Conservation (phyloP, 371 early-diverging fungal species). For the Fennellomyces sp. region DNA sequence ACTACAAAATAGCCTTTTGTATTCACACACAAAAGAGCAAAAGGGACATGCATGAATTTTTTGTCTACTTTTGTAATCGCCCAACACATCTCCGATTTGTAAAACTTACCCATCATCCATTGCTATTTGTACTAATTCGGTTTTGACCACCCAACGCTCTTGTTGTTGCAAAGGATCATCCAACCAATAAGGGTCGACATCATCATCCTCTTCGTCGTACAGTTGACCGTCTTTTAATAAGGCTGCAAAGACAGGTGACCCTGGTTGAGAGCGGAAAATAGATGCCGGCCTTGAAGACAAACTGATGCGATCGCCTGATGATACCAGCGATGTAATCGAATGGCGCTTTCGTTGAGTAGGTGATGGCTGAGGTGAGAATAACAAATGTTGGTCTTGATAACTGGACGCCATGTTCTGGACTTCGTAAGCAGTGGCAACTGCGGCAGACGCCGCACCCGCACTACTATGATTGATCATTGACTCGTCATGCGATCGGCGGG, state of each 20-base stretch:
- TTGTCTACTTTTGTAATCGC: not conserved
- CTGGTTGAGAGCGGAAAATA: slow-evolving; percentile 32
- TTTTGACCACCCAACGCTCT: slow-evolving; percentile 37
- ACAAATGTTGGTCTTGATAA: slow-evolving; percentile 16
- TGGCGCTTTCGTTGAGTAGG: slow-evolving; percentile 23
- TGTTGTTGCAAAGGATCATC: not conserved
- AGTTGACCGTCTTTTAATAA: slow-evolving; percentile 19
- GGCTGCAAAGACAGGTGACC: slow-evolving; percentile 30
- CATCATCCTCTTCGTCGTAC: slow-evolving; percentile 18
- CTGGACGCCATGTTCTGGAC: slow-evolving; percentile 13
- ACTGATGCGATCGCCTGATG: slow-evolving; percentile 22
- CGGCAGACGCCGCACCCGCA: not conserved
- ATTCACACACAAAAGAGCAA: not conserved
- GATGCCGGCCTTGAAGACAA: slow-evolving; percentile 31
- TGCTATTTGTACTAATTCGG: slow-evolving; percentile 40
- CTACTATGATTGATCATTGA: not conserved
- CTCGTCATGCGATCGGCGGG: slow-evolving; percentile 13
- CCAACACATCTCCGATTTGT: not conserved
- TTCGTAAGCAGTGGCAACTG: not conserved
- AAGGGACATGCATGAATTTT: slow-evolving; percentile 3
- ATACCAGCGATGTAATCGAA: slow-evolving; percentile 28
- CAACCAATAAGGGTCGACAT: slow-evolving; percentile 23
- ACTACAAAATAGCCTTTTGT: slow-evolving; percentile 29
- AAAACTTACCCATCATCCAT: slow-evolving; percentile 38
- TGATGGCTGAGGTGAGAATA: slow-evolving; percentile 2